These are phyloP conservation scores for Blastobotrys proliferans DNA, from an alignment of 1,139 yeast species.

Conservation along the genomic window DNA sequence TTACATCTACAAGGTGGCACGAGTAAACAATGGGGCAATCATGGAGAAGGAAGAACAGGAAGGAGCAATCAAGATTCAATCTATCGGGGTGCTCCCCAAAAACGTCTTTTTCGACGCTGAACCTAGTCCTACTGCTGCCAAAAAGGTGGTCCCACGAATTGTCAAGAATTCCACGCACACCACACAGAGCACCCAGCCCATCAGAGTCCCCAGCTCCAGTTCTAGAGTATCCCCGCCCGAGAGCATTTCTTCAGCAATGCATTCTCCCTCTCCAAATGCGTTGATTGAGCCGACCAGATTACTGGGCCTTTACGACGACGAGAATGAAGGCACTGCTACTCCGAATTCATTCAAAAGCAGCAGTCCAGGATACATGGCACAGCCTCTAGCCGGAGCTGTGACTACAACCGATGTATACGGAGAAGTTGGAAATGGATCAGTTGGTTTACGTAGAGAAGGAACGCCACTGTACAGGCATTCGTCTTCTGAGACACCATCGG, in stretches of 20 bases:
- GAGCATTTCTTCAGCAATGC: background rate
- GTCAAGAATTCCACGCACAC: background rate
- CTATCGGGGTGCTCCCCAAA: conserved; percentile 48
- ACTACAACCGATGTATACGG: conserved; percentile 29
- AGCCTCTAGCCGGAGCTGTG: conserved; percentile 23
- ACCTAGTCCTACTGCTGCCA: background rate
- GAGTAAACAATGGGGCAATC: conserved; percentile 20
- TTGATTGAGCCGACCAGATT: conserved; percentile 3
- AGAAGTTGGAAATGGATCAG: conserved; percentile 21
- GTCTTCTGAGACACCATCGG: background rate
- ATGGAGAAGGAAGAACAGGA: conserved; percentile 1
- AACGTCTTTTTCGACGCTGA: conserved; percentile 58
- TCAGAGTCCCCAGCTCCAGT: background rate
- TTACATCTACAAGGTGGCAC: conserved; percentile 60
- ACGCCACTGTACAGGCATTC: background rate
- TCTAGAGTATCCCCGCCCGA: too few relatives aligned
- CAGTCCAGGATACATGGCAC: conserved; percentile 17
- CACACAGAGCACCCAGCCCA: background rate
- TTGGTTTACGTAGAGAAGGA: background rate
- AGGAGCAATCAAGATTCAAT: conserved; percentile 28
- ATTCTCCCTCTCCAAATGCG: background rate
- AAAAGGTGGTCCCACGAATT: background rate
- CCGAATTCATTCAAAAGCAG: conserved; percentile 1
- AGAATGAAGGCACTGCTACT: background rate
- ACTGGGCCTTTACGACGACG: conserved; percentile 2